Evolutionary conservation across 352 stramenopile species (phyloP).

Genomic region (Pythium biforme): DNA sequence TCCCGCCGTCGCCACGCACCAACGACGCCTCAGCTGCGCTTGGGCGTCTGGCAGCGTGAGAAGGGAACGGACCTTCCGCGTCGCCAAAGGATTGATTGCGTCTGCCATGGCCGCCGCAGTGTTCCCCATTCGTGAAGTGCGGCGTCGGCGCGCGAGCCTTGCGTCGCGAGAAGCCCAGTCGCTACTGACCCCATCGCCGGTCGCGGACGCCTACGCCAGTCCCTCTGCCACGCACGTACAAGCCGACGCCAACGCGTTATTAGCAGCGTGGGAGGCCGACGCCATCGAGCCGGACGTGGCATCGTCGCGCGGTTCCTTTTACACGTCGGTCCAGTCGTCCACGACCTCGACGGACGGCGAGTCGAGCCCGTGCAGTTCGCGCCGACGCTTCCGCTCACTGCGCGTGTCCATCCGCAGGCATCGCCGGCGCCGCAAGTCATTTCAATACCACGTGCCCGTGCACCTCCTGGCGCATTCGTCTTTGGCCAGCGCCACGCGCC

Average conservation of each 20-base stretch:
- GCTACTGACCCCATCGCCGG: background rate
- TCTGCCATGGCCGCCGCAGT: background rate
- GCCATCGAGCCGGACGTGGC: slow-evolving; percentile 18
- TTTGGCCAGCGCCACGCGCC: background rate
- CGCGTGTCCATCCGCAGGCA: slow-evolving; percentile 16
- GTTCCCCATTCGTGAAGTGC: background rate
- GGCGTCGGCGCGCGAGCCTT: background rate
- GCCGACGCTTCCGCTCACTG: background rate
- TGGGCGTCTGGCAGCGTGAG: background rate
- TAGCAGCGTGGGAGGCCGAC: background rate
- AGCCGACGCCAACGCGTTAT: background rate
- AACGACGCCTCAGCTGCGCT: background rate
- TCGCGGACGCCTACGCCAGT: no score
- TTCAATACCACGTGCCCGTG: slow-evolving; percentile 2
- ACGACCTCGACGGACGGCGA: slow-evolving; percentile 9
- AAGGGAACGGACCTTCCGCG: background rate
- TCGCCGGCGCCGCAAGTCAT: background rate
- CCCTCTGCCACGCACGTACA: background rate
- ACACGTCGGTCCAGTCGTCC: background rate
- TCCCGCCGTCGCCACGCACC: background rate
- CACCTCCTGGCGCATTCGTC: background rate
- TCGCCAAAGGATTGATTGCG: no score
- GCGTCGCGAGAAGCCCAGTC: background rate
- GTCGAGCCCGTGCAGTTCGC: background rate
- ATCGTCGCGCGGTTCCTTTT: slow-evolving; percentile 6